Conservation (phyloP, 2,329 filamentous ascomycete genomes). For the Paramyrothecium sp. region DNA sequence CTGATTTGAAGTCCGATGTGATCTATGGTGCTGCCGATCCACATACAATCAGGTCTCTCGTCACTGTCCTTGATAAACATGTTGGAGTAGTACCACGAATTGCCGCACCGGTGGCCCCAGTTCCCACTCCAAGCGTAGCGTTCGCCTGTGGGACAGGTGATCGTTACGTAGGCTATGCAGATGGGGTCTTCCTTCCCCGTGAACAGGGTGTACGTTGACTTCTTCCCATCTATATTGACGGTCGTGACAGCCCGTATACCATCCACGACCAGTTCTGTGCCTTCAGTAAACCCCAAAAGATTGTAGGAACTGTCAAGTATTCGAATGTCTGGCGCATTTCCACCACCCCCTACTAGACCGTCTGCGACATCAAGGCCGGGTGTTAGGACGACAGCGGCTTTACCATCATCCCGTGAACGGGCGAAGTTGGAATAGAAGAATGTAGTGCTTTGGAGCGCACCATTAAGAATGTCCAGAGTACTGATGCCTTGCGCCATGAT, state of each 20-base stretch:
- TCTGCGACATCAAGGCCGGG: conserved; percentile 3
- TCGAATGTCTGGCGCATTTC: conserved; percentile 6
- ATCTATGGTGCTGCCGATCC: conserved; percentile 11
- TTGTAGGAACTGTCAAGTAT: conserved; percentile 4
- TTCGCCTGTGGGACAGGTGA: conserved; percentile 10
- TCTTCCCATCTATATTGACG: conserved; percentile 1
- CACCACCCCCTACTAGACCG: conserved; percentile 3
- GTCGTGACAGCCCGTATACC: conserved; percentile 1
- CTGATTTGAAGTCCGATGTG: conserved; percentile 26
- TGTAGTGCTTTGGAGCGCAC: no score
- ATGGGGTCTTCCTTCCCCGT: conserved; percentile 11
- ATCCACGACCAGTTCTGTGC: background rate
- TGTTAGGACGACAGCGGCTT: background rate
- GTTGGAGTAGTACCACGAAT: conserved; percentile 10
- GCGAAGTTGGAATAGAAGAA: no score
- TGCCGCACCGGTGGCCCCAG: conserved; percentile 8
- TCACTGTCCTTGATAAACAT: conserved; percentile 2
- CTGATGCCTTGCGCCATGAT: no score
- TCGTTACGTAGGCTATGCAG: conserved; percentile 13
- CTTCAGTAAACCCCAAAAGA: conserved; percentile 3
- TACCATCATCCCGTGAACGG: background rate
- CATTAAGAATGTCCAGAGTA: no score
- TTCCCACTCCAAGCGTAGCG: conserved; percentile 10
- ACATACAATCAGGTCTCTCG: conserved; percentile 9
- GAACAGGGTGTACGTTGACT: conserved; percentile 6